phyloP scores from a whole-genome alignment of 2,329 filamentous ascomycete species.

The Herpotrichia juniperi region DNA sequence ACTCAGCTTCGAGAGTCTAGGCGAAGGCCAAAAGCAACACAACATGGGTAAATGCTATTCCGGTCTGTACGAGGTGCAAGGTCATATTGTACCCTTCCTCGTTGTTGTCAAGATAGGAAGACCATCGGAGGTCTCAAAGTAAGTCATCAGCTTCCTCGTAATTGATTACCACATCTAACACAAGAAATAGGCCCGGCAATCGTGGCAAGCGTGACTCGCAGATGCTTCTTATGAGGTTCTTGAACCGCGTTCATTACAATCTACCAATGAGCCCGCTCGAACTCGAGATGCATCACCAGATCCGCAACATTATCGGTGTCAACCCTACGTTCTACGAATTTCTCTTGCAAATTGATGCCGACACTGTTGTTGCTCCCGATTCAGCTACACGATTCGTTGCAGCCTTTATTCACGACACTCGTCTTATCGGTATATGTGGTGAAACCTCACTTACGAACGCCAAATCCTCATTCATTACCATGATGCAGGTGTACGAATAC shows the following conservation, averaged over 20 bases:
- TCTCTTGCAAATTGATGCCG: constrained; percentile 94
- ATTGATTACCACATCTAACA: neutral
- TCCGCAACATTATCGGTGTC: constrained; percentile 97
- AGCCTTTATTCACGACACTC: constrained; percentile 87
- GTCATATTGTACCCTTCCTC: constrained; percentile 96
- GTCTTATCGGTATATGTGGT: constrained; percentile 91
- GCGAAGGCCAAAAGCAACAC: constrained; percentile 95
- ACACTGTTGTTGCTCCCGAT: constrained; percentile 90
- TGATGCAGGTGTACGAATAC: constrained; percentile 99
- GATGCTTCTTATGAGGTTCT: constrained; percentile 97
- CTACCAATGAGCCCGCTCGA: constrained; percentile 94
- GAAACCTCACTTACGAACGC: constrained; percentile 93
- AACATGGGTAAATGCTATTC: constrained; percentile 99
- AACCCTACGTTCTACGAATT: constrained; percentile 99
- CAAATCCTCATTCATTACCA: constrained; percentile 91
- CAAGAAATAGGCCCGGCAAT: constrained; percentile 73
- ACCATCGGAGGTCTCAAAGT: constrained; percentile 68
- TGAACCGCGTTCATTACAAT: constrained; percentile 99
- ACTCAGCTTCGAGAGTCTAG: constrained; percentile 93
- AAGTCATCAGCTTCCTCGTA: neutral
- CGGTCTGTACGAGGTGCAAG: constrained; percentile 95
- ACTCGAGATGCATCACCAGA: constrained; percentile 98
- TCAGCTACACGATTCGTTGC: constrained; percentile 91
- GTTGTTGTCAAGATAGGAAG: constrained; percentile 96
- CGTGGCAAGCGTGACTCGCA: constrained; percentile 99